Percentiles rank a stretch among this genome's conserved stretches.
Conservation (phyloP, 129 eudicot genomes). For the Heracleum sosnowskyi region DNA sequence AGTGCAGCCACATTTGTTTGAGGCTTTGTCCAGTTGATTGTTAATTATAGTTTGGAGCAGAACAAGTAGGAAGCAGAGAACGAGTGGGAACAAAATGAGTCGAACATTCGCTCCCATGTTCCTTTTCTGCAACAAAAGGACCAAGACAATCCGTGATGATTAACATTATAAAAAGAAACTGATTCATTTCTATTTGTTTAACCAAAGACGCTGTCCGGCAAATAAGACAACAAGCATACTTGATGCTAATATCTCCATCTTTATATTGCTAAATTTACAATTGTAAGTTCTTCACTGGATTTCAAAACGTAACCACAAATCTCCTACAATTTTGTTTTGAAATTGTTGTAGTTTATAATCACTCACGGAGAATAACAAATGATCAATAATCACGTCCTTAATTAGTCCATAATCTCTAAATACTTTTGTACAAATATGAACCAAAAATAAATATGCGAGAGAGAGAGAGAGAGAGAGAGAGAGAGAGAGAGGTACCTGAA, state of each 20-base stretch:
- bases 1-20: constrained; percentile 74
- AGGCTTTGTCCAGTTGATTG: constrained; percentile 47
- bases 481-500: constrained; percentile 11
- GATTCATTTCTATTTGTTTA: not conserved
- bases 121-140: constrained; percentile 44
- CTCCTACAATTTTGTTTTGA: not conserved
- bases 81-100: constrained; percentile 46
- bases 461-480: no score
- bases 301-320: no score
- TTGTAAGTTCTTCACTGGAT: not conserved
- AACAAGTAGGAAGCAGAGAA: constrained; percentile 64
- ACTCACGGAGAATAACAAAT: no score
- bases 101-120: constrained; percentile 47
- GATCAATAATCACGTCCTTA: no score
- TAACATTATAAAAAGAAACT: no score
- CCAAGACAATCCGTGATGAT: not conserved
- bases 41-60: constrained; percentile 53
- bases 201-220: not conserved
- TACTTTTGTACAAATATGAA: not conserved
- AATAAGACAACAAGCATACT: no score
- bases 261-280: no score
- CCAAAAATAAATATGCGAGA: not conserved
- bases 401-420: no score
- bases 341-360: not conserved
- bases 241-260: no score